Evolutionary conservation across 2,329 filamentous ascomycete genomes (phyloP), one percentile per base, ranked within the genome.

Genomic region (Pseudopithomyces maydicus): DNA sequence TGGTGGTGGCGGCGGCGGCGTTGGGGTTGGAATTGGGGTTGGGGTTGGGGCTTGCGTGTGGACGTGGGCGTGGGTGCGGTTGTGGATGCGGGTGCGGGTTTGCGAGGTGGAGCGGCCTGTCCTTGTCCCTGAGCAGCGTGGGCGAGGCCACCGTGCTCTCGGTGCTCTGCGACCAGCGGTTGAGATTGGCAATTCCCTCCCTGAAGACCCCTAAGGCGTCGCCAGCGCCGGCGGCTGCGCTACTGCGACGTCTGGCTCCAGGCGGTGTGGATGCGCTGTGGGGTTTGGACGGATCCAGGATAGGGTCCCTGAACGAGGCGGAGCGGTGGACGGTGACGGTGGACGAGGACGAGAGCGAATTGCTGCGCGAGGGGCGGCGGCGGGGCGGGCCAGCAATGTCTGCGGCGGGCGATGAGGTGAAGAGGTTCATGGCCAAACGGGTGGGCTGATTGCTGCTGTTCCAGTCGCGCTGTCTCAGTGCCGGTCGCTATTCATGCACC

Each of bases 121-220:
- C 57, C 45, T 64, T 59, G 26, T 55, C 52, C 23, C 26, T 46
- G 47, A 22, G 22, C 26, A n/a, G 20, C n/a, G 46, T 84, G 32
- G 36, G 48, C 38, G 36, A 43, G 48, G 48, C 48, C 48, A 41
- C 14, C 70, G 81, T 84, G 45, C 81, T 83, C 29, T 78, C 72
- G 22, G 83, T 85, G 17, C 82, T 84, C 61, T 85, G 83, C 35
- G 84, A 85, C 83, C 83, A 85, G 61, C 84, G 81, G 66, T 85
- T 83, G 52, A 85, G 73, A 57, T 80, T 83, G 38, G 76, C 78
- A 49, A 82, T 63, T 29, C 79, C 80, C 64, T 82, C 81, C 54
- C 73, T 69, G 48, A 80, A 73, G 49, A 63, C 60, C 22, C 66
- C 69, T 56, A 70, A 63, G 58, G 72, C 72, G 50, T 79, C 79